Base-by-base conservation (phyloP, 805 yeast species). In the Maudiozyma pseudohumilis region DNA sequence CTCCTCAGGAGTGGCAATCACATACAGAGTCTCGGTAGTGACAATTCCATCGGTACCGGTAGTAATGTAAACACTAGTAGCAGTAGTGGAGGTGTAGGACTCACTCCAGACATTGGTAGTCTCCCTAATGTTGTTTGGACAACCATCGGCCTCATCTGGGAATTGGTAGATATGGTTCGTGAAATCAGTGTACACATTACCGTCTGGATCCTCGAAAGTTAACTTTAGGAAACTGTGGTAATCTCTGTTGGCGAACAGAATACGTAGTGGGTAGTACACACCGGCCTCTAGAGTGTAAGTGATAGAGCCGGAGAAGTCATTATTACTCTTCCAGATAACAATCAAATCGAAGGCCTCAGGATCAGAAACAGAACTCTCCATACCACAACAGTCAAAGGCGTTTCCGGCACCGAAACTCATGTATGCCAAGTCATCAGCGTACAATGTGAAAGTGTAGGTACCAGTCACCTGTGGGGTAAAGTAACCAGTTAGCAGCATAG, bases 391-490 rank as follows among this genome's bases (percentile, higher is more conserved):
- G 6, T 18, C 47, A 24, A 60, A 62, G 3, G 64, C 66, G 36
- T 47, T 47, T 5, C 49, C 48, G 16, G 35, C 27, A 22, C 63
- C 67, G 42, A 62, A 29, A 7, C 15, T 12, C 11, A 36, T 10
- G 12, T 12, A 20, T 17, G 17, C 60, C 13, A 55, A 47, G 41
- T 64, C 66, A 48, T 64, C 68, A 16, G 53, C 49, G 10, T 29
- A 27, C 17, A 62, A 37, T 7, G 36, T 21, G 30, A 63, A 48
- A 1, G 43, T 42, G 35, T 61, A 64, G 2, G 44, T 33, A 42
- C 68, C 69, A 15, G 59, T 41, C 15, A 34, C 41, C 1, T 45
- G 40, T 11, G 68, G 58, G n/a, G 39, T 18, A 40, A 49, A 52
- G 35, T 50, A 58, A 35, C 59, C 59, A 13, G 55, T 52, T 19